Conservation (phyloP, 768 basidiomycete species). For the Kwoniella heveanensis region DNA sequence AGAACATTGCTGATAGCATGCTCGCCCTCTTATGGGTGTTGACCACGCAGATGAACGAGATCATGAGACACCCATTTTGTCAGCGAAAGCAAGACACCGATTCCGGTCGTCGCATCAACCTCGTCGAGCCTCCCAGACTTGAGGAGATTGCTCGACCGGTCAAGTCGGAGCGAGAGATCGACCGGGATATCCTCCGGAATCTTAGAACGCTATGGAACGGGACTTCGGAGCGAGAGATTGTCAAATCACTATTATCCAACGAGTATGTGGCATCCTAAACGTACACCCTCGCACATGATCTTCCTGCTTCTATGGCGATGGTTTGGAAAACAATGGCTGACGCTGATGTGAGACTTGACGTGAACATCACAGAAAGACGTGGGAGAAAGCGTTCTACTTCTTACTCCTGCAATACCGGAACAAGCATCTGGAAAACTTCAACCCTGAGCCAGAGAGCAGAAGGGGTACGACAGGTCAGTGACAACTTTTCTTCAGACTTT, state of each 20-base stretch:
- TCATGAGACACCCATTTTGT: conserved; percentile 82
- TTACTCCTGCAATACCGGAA: conserved; percentile 76
- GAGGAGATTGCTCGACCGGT: conserved; percentile 72
- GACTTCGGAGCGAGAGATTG: conserved; percentile 49
- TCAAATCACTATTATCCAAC: conserved; percentile 34
- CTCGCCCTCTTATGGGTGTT: neutral
- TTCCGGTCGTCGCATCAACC: conserved; percentile 39
- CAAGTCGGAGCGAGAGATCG: conserved; percentile 68
- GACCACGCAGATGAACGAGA: conserved; percentile 72
- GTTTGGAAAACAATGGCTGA: too few relatives aligned
- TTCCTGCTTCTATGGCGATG: too few relatives aligned
- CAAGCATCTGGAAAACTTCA: conserved; percentile 64
- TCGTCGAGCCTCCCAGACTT: conserved; percentile 65
- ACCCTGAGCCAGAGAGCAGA: conserved; percentile 40
- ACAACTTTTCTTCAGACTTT: too few relatives aligned
- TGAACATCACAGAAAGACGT: conserved; percentile 45
- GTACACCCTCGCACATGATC: too few relatives aligned
- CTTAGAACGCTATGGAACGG: conserved; percentile 80
- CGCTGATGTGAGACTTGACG: too few relatives aligned
- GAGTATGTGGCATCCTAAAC: too few relatives aligned
- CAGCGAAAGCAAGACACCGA: conserved; percentile 58
- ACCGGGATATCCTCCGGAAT: conserved; percentile 74
- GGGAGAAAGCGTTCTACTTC: conserved; percentile 88
- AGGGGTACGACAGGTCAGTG: conserved; percentile 14
- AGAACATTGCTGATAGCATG: too few relatives aligned